Conservation (phyloP, 257 asterid genomes). For the Cordia subcordata region DNA sequence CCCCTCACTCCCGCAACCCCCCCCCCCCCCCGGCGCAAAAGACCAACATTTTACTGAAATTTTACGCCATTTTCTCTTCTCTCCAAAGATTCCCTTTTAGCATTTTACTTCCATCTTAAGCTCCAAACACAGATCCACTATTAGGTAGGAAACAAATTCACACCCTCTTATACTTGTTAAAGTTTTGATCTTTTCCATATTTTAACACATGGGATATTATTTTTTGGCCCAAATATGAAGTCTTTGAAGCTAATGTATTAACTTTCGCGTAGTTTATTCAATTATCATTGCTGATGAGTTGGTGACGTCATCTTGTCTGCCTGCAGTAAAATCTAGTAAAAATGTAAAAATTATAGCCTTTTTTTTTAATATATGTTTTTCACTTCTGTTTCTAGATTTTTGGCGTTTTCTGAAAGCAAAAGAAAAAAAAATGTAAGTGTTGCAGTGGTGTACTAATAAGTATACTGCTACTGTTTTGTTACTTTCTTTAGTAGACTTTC, state of each 20-base stretch:
- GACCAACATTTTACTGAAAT: conserved; percentile 24
- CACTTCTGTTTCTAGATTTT: too few species aligned
- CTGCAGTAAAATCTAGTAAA: neutral
- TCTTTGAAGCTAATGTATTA: conserved; percentile 39
- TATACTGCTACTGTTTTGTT: conserved; percentile 17
- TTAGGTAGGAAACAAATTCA: conserved; percentile 39
- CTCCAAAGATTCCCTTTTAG: conserved; percentile 35
- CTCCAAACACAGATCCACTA: conserved; percentile 49
- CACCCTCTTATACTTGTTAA: conserved; percentile 14
- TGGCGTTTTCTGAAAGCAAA: too few species aligned
- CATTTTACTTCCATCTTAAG: conserved; percentile 46
- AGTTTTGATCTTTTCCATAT: neutral
- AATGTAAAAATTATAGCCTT: too few species aligned
- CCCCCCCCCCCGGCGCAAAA: too few species aligned
- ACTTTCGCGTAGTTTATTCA: neutral
- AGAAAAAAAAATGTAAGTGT: conserved; percentile 7
- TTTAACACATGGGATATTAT: neutral
- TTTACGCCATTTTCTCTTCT: conserved; percentile 31
- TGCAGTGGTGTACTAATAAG: conserved; percentile 1
- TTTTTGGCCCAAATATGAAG: conserved; percentile 20
- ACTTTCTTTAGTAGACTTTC: conserved; percentile 16
- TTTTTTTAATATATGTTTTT: too few species aligned
- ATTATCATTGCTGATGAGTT: neutral
- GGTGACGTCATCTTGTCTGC: neutral
- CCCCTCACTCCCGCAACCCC: too few species aligned